phyloP scores from a whole-genome alignment of 2,329 filamentous ascomycete genomes.

The Calonectria crousiana region DNA sequence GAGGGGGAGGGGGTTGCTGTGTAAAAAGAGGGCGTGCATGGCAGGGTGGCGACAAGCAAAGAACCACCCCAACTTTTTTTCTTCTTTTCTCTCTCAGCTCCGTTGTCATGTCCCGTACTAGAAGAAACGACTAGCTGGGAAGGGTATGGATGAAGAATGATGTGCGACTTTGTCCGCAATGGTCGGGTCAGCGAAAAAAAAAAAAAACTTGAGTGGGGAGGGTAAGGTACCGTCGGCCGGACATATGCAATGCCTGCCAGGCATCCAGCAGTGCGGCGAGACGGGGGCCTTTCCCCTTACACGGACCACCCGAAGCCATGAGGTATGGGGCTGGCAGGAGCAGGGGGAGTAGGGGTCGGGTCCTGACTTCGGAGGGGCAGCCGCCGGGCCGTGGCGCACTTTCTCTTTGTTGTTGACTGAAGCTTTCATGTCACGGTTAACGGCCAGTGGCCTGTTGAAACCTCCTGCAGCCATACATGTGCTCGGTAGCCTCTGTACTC shows the following conservation, averaged over 20 bases:
- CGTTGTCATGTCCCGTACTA: neutral
- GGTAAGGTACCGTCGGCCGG: slow-evolving; percentile 17
- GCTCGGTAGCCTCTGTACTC: neutral
- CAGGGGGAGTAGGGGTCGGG: slow-evolving; percentile 1
- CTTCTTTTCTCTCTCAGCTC: neutral
- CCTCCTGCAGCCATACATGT: slow-evolving; percentile 2
- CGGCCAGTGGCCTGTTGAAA: slow-evolving; percentile 30
- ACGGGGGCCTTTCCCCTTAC: slow-evolving; percentile 3
- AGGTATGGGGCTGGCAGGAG: neutral
- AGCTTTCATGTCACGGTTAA: slow-evolving; percentile 41
- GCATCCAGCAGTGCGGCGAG: neutral
- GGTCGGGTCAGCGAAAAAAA: neutral
- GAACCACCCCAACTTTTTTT: neutral
- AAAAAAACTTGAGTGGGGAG: slow-evolving; percentile 2
- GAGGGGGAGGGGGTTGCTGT: neutral
- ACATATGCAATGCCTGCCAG: slow-evolving; percentile 16
- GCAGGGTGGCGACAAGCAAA: neutral
- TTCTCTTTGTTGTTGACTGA: slow-evolving; percentile 32
- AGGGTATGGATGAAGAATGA: neutral
- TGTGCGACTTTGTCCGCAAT: neutral
- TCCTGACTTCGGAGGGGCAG: slow-evolving; percentile 27
- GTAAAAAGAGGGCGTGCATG: neutral
- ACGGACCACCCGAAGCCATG: slow-evolving; percentile 22
- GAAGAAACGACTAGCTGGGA: neutral
- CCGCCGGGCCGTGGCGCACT: slow-evolving; percentile 21